A percentile compares a stretch with the other conserved stretches of the same genome.
phyloP scores from a whole-genome alignment of 2,329 filamentous ascomycete genomes.

The Neofusicoccum laricinum region DNA sequence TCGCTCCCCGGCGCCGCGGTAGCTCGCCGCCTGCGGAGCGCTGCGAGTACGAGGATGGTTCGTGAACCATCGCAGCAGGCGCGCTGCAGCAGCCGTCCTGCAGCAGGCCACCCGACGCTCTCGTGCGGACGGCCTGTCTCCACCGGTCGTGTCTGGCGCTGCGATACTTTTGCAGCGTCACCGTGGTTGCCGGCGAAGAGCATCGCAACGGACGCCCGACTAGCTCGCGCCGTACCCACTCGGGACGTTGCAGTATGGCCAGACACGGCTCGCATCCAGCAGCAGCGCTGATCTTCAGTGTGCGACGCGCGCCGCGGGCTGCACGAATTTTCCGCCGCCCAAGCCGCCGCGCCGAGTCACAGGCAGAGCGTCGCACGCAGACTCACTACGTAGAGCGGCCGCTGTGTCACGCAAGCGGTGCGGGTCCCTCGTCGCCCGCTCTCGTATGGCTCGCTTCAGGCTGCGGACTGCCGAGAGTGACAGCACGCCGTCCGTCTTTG shows the following conservation, averaged over 20 bases:
- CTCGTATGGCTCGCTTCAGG: not conserved
- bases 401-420: not conserved
- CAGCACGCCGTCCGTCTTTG: not conserved
- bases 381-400: not conserved
- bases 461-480: not conserved
- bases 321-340: constrained; percentile 15
- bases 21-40: not conserved
- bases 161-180: no score
- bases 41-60: no score
- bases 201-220: not conserved
- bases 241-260: not conserved
- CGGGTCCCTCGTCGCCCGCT: not conserved
- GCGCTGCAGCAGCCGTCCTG: not conserved
- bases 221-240: constrained; percentile 5
- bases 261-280: constrained; percentile 7
- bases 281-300: not conserved
- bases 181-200: not conserved
- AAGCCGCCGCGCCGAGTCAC: not conserved
- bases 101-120: not conserved
- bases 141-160: no score
- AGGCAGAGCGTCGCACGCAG: not conserved
- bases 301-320: not conserved
- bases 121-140: no score
- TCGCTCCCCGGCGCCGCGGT: not conserved
- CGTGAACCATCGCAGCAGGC: no score